Evolutionary conservation across 331 rosid genomes (phyloP), one percentile per base, ranked within the genome.

Genomic region (Prunus yedoensis): DNA sequence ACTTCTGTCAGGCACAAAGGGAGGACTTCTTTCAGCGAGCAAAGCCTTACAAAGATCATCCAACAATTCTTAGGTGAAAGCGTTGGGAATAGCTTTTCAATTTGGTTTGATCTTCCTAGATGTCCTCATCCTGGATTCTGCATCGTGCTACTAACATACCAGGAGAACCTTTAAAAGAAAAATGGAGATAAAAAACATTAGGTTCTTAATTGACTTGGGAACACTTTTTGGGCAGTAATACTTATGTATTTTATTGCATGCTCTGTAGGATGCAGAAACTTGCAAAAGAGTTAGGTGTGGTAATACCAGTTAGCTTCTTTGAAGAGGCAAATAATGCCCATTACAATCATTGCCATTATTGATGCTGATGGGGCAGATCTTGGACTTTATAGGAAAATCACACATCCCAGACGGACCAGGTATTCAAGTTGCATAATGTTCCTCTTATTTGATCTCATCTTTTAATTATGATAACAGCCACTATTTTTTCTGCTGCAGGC

Each of bases 341-440:
- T 80, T 92, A 95, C 76, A 95, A 92, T 78, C 85, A 66, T 90
- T 67, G 96, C 96, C 78, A 85, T 95, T 66, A 81, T 95, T 68
- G 96, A 92, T 87, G 97, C 97, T 74, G 97, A 95, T 82, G 99
- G 99, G 60, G 68, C 88, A 77, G 97, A 92, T 83, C 97, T 95
- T 80, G 97, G 99, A 77, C 79, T 95, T 71, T 95, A 95, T 80
- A 90, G 99, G 79, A 95, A 95, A 85, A n/a, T 89, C 99, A 50
- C 99, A 95, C 85, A 95, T 92, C 73, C 99, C 97, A 59, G 99
- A 95, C 79, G 96, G 97, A 83, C 94, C 99, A 27, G 97, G 99
- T 89, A 79, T 78, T 78, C 38, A 45, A 64, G 77, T 51, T 57
- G 68, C 70, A 54, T 64, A 65, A 32, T 74, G 25, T 59, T 73